These are phyloP conservation scores for Solanum gracilifrons DNA, from an alignment of 257 asterid species.

Conservation along the genomic window DNA sequence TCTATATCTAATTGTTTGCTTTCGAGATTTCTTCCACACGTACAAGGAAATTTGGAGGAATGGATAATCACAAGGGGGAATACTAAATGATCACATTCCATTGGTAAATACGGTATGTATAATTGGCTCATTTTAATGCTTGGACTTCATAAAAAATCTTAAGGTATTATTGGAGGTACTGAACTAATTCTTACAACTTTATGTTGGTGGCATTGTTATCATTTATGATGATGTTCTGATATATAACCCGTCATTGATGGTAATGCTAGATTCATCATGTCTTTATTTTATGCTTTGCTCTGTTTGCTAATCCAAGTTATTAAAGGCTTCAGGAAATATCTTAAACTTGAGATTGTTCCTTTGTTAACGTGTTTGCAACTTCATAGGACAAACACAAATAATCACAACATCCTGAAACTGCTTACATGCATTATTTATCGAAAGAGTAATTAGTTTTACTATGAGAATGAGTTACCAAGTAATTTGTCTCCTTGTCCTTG, in stretches of 20 bases:
- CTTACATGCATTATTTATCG: background rate
- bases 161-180: background rate
- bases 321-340: background rate
- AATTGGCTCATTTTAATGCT: background rate
- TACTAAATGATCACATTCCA: background rate
- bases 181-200: background rate
- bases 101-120: background rate
- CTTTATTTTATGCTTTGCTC: background rate
- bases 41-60: background rate
- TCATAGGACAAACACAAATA: background rate
- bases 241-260: background rate
- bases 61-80: background rate
- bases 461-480: slow-evolving; percentile 47
- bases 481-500: slow-evolving; percentile 97
- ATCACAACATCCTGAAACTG: background rate
- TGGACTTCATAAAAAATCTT: background rate
- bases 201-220: background rate
- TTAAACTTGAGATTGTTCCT: background rate
- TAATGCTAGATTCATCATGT: background rate
- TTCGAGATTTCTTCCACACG: background rate
- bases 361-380: background rate
- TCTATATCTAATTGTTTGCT: background rate
- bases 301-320: background rate
- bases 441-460: background rate
- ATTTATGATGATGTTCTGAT: background rate